These are phyloP conservation scores for Luvunga scandens DNA, from an alignment of 345 rosid genomes.

Conservation along the genomic window DNA sequence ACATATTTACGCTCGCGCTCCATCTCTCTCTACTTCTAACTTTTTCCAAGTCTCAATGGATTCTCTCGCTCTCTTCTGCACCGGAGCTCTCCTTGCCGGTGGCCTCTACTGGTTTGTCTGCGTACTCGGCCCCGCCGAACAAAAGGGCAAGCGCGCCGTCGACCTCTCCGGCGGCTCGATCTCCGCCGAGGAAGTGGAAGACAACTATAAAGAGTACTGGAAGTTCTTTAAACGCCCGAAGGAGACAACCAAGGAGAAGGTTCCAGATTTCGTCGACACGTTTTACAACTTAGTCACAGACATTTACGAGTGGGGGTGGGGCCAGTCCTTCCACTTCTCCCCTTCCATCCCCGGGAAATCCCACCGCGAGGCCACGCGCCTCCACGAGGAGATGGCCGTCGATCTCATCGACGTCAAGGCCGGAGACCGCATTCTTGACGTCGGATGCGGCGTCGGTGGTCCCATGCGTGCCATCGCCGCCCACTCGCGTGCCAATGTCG, in stretches of 20 bases:
- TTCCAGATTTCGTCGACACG: constrained; percentile 89
- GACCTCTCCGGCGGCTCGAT: constrained; percentile 93
- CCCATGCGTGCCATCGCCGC: constrained; percentile 99
- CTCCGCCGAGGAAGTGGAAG: constrained; percentile 74
- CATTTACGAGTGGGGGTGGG: constrained; percentile 99
- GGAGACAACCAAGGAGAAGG: constrained; percentile 76
- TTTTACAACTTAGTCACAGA: constrained; percentile 93
- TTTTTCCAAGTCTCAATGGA: constrained; percentile 36
- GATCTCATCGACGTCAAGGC: constrained; percentile 70
- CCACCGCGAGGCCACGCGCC: constrained; percentile 78
- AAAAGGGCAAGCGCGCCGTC: constrained; percentile 64
- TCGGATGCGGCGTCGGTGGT: constrained; percentile 95
- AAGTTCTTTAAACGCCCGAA: constrained; percentile 85
- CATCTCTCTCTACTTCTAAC: background rate
- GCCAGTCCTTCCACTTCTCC: constrained; percentile 96
- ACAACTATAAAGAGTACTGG: constrained; percentile 80
- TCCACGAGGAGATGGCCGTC: constrained; percentile 85
- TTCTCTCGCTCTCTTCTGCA: constrained; percentile 55
- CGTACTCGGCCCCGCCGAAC: constrained; percentile 85
- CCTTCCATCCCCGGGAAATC: constrained; percentile 79
- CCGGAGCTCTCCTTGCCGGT: constrained; percentile 65
- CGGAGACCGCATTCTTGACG: constrained; percentile 65
- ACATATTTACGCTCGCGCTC: background rate
- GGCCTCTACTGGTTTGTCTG: constrained; percentile 90
- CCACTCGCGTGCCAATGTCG: constrained; percentile 78